Evolutionary conservation across 2,329 filamentous ascomycete genomes (phyloP), one percentile per base, ranked within the genome.

Genomic region (Cladosporium colombiae): DNA sequence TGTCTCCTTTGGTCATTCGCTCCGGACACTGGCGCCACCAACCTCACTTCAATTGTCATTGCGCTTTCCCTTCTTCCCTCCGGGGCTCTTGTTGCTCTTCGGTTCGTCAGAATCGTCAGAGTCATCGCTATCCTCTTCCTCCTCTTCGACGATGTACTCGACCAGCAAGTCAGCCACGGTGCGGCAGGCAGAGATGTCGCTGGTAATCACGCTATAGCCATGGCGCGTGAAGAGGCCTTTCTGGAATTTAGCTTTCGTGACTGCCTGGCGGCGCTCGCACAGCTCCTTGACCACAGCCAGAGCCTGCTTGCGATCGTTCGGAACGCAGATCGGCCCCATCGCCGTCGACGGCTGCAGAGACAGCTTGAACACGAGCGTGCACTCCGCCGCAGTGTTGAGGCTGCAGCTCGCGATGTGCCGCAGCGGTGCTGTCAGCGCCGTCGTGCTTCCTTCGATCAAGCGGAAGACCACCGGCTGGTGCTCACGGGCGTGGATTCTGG

Each of bases 161-260:
- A 63, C 50, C 35, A 63, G 25, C 50, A 63, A 6, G 10, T 56
- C 61, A 11, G 61, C 61, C 61, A 63, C 50, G 16, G 25, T 16
- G 23, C 61, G 50, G n/a, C 61, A 63, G 21, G 27, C 31, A 5
- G 23, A n/a, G 23, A 63, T 14, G 31, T 63, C 61, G 23, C 18
- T 29, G 16, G 37, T 10, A 37, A 63, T 25, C 50, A 56, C 35
- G 23, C 14, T 11, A 7, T 56, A 52, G 7, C 61, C 50, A 35
- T 31, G 49, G 8, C 49, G 14, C 23, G 61, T 63, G 33, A 63
- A 23, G 2, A 31, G 7, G 1, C 61, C 61, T 11, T 49, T 18
- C 21, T 14, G 18, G 23, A 56, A 56, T 18, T 7, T 23, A 1
- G 61, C 61, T 11, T 33, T 23, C 21, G 55, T 37, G 16, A 3